These are phyloP conservation scores for Knoxdaviesia proteae DNA, from an alignment of 2,329 filamentous ascomycete genomes.

Conservation along the genomic window DNA sequence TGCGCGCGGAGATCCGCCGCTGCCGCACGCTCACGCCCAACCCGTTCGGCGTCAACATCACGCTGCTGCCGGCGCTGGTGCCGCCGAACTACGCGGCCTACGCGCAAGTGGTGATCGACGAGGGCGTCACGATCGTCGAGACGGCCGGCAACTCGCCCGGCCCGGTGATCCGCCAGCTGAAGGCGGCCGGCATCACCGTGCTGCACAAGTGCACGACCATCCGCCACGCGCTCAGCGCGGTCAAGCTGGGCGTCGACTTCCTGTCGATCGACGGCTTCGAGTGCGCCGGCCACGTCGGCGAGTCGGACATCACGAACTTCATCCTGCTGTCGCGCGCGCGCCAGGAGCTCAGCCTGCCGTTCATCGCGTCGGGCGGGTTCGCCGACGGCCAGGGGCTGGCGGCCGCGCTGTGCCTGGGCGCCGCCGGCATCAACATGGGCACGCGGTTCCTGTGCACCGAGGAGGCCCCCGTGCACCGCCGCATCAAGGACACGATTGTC, in stretches of 20 bases:
- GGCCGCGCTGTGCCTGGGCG: conserved; percentile 72
- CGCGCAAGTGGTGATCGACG: conserved; percentile 79
- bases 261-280: conserved; percentile 94
- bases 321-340: conserved; percentile 70
- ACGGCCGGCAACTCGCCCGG: conserved; percentile 78
- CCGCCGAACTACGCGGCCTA: conserved; percentile 87
- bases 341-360: conserved; percentile 67
- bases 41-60: conserved; percentile 88
- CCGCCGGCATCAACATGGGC: conserved; percentile 95
- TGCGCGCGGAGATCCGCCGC: conserved; percentile 80
- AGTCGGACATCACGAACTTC: conserved; percentile 76
- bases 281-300: conserved; percentile 77
- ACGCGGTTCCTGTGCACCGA: conserved; percentile 94
- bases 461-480: conserved; percentile 77
- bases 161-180: conserved; percentile 75
- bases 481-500: conserved; percentile 88
- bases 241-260: conserved; percentile 93
- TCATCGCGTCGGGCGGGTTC: conserved; percentile 91
- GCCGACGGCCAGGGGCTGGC: conserved; percentile 86
- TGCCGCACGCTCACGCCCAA: conserved; percentile 60
- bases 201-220: conserved; percentile 98
- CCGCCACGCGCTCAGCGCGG: conserved; percentile 71
- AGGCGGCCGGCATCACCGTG: conserved; percentile 56
- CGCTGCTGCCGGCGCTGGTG: conserved; percentile 71
- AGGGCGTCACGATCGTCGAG: conserved; percentile 80